A percentile compares a stretch with the other conserved stretches of the same genome.
Evolutionary conservation across 2,329 filamentous ascomycete genomes (phyloP).

Genomic region (Graphilbum ipis-grandicollis): DNA sequence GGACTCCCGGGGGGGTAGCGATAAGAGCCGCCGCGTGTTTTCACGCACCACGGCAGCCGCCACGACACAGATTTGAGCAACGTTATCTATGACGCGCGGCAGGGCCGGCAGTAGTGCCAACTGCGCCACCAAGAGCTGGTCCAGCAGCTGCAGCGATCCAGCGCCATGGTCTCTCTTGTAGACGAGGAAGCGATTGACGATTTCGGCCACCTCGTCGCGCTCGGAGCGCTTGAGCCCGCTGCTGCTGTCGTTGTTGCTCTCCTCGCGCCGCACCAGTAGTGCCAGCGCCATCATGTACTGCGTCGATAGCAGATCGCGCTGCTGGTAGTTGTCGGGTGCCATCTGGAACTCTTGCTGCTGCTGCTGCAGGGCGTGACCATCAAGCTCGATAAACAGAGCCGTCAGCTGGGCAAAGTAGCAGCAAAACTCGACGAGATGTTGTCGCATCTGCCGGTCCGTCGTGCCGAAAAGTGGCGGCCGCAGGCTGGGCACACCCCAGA

Average conservation of each 20-base stretch:
- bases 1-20: neutral
- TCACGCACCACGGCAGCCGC: slow-evolving; percentile 17
- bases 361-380: slow-evolving; percentile 20
- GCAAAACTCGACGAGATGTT: slow-evolving; percentile 21
- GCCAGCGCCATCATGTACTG: slow-evolving; percentile 28
- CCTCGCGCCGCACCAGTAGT: slow-evolving; percentile 15
- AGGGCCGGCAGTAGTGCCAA: slow-evolving; percentile 22
- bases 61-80: slow-evolving; percentile 20
- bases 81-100: slow-evolving; percentile 28
- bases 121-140: slow-evolving; percentile 23
- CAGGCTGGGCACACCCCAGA: slow-evolving; percentile 14
- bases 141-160: slow-evolving; percentile 25
- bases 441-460: slow-evolving; percentile 12
- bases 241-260: too few relatives aligned
- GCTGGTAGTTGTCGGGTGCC: slow-evolving; percentile 14
- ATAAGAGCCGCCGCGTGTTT: slow-evolving; percentile 11
- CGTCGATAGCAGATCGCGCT: slow-evolving; percentile 23
- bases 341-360: too few relatives aligned
- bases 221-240: slow-evolving; percentile 13
- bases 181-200: slow-evolving; percentile 26
- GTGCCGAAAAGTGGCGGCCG: slow-evolving; percentile 2
- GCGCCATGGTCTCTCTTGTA: slow-evolving; percentile 14
- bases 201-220: slow-evolving; percentile 16
- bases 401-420: slow-evolving; percentile 28
- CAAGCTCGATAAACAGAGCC: slow-evolving; percentile 32